phyloP scores from a whole-genome alignment of 805 yeast genomes.

The Pichia heedii region DNA sequence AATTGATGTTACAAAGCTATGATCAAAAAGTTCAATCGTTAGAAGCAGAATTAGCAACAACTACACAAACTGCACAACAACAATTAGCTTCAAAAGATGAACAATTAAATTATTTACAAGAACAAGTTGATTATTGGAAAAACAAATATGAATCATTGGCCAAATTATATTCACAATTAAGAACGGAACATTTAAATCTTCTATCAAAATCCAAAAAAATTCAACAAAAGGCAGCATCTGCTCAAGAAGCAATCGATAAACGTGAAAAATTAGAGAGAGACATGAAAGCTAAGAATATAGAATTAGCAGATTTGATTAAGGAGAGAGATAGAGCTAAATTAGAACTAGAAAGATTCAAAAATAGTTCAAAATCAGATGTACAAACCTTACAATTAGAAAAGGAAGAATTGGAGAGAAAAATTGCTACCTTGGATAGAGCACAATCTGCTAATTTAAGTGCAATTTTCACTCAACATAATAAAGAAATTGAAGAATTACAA shows the following conservation, averaged over 20 bases:
- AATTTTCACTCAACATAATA: constrained; percentile 52
- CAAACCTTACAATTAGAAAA: constrained; percentile 58
- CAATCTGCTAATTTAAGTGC: constrained; percentile 56
- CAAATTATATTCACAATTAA: constrained; percentile 77
- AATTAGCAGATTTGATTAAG: constrained; percentile 78
- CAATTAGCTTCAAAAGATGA: constrained; percentile 74
- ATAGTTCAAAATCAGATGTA: constrained; percentile 53
- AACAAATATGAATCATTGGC: constrained; percentile 85
- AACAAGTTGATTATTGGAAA: constrained; percentile 72
- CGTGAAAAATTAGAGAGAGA: constrained; percentile 78
- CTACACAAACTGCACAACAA: constrained; percentile 57
- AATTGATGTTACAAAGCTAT: constrained; percentile 73
- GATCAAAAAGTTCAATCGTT: constrained; percentile 76
- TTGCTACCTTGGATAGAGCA: constrained; percentile 50
- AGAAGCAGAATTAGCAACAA: constrained; percentile 58
- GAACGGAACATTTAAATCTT: constrained; percentile 82
- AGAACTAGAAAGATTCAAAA: constrained; percentile 64
- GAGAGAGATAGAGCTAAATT: constrained; percentile 85
- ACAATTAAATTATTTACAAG: constrained; percentile 55
- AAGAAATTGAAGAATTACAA: constrained; percentile 48
- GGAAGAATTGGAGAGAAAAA: constrained; percentile 48
- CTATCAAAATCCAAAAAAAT: constrained; percentile 69
- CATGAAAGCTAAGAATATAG: constrained; percentile 75
- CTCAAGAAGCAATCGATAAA: constrained; percentile 82
- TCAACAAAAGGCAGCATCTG: constrained; percentile 79